Evolutionary conservation across 257 asterid species (phyloP).

Genomic region (Eustoma russellianum): DNA sequence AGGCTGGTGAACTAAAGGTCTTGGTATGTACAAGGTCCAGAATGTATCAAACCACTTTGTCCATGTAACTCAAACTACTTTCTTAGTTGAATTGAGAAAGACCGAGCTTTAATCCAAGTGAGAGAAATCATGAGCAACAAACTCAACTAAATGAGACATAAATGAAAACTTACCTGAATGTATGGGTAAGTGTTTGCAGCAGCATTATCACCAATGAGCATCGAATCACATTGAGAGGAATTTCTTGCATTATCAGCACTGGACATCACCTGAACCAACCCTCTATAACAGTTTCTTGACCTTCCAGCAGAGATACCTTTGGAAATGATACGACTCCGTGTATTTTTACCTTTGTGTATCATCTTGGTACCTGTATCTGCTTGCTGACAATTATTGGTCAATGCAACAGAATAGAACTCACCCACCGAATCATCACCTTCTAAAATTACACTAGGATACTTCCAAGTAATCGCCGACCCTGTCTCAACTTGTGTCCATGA

Average conservation of each 20-base stretch:
- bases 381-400: constrained; percentile 75
- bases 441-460: constrained; percentile 66
- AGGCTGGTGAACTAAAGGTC: no score
- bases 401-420: constrained; percentile 70
- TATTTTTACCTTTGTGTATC: constrained; percentile 84
- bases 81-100: no score
- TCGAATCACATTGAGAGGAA: constrained; percentile 76
- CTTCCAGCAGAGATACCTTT: constrained; percentile 80
- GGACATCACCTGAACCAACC: constrained; percentile 71
- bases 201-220: constrained; percentile 71
- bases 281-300: constrained; percentile 70
- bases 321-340: constrained; percentile 70
- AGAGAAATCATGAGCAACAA: no score
- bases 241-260: constrained; percentile 60
- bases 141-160: neutral
- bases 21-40: no score
- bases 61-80: no score
- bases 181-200: constrained; percentile 87
- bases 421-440: constrained; percentile 75
- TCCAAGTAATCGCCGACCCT: constrained; percentile 84
- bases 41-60: no score
- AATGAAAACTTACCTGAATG: constrained; percentile 57
- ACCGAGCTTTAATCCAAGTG: no score
- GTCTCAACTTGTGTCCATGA: constrained; percentile 96
- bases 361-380: constrained; percentile 90